These are phyloP conservation scores for Podaxis sp. DNA, from an alignment of 768 basidiomycete species.

Conservation along the genomic window DNA sequence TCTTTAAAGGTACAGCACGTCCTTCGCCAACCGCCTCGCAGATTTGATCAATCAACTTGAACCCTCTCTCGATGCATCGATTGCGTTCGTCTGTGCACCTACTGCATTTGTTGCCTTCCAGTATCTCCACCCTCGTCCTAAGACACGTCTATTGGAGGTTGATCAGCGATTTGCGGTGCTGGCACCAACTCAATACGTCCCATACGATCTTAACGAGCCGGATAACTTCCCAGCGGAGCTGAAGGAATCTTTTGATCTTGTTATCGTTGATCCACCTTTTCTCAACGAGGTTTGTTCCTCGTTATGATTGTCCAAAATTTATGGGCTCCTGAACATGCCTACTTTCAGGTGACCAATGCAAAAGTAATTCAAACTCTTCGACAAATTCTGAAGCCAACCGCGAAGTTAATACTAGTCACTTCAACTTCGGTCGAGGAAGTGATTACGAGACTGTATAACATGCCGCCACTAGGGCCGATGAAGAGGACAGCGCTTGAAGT, in stretches of 20 bases:
- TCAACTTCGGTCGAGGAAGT: constrained; percentile 38
- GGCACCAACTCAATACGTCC: constrained; percentile 37
- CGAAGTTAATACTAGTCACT: constrained; percentile 39
- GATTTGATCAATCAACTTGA: constrained; percentile 28
- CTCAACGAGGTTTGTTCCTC: constrained; percentile 39
- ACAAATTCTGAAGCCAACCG: constrained; percentile 39
- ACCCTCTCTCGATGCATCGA: constrained; percentile 30
- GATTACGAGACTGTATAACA: constrained; percentile 33
- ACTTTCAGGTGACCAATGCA: constrained; percentile 36
- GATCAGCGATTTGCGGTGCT: constrained; percentile 43
- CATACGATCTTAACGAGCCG: constrained; percentile 45
- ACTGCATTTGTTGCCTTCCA: constrained; percentile 50
- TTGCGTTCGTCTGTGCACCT: constrained; percentile 48
- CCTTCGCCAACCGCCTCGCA: constrained; percentile 39
- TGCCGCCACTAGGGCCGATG: constrained; percentile 39
- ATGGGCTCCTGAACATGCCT: not conserved
- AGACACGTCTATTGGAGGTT: constrained; percentile 39
- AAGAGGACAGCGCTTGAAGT: constrained; percentile 32
- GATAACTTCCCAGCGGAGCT: constrained; percentile 35
- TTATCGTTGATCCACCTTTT: constrained; percentile 45
- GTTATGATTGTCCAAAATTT: not conserved
- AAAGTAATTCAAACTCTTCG: constrained; percentile 37
- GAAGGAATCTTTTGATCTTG: constrained; percentile 35
- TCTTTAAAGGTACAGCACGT: constrained; percentile 39
- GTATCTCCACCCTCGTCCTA: constrained; percentile 32